These are phyloP conservation scores for Suillus ampliporus DNA, from an alignment of 768 basidiomycete species.

Conservation along the genomic window DNA sequence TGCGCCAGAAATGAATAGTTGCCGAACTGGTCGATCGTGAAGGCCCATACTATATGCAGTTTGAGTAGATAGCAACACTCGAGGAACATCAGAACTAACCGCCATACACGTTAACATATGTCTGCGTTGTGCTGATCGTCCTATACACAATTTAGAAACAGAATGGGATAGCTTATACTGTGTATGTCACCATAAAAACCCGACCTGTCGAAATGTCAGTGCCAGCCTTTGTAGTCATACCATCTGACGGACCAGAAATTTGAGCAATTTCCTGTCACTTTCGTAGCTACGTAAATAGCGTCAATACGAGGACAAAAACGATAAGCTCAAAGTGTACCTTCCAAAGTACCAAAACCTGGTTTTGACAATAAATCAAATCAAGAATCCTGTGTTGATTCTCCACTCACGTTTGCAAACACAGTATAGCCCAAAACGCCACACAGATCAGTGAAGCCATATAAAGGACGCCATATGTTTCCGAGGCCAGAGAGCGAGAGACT, in stretches of 20 bases:
- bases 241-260: background rate
- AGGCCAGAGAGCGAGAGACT: background rate
- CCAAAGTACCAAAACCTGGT: background rate
- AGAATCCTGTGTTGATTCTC: background rate
- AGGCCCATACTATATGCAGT: background rate
- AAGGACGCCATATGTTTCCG: background rate
- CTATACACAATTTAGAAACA: background rate
- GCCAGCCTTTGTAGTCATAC: background rate
- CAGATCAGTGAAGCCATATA: background rate
- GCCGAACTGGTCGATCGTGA: background rate
- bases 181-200: background rate
- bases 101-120: background rate
- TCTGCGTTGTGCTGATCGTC: background rate
- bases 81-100: background rate
- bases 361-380: background rate
- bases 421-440: background rate
- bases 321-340: background rate
- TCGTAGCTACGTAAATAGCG: background rate
- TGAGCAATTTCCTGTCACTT: background rate
- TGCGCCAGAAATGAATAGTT: background rate
- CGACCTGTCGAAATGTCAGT: background rate
- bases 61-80: background rate
- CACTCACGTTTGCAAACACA: background rate
- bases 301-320: background rate
- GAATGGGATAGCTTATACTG: background rate